phyloP scores from a whole-genome alignment of 768 basidiomycete species.

The Amanita jacksonii region DNA sequence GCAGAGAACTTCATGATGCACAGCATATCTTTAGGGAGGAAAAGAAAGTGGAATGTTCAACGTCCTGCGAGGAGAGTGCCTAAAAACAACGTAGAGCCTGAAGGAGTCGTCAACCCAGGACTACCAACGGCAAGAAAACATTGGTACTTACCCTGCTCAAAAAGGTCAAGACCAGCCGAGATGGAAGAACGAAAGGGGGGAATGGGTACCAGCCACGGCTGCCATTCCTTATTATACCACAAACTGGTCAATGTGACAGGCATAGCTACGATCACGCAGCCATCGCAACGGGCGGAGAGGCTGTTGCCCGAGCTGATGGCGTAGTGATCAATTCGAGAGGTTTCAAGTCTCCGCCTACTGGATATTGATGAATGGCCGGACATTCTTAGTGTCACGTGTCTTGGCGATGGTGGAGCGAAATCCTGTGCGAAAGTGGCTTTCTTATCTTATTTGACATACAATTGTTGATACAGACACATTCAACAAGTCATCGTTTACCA shows the following conservation, averaged over 20 bases:
- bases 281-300: no score
- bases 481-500: no score
- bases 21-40: not conserved
- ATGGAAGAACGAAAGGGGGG: not conserved
- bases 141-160: conserved; percentile 3
- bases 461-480: no score
- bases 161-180: not conserved
- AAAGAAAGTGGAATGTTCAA: not conserved
- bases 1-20: conserved; percentile 1
- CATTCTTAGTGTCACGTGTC: no score
- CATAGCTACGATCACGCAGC: not conserved
- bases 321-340: no score
- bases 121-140: not conserved
- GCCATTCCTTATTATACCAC: not conserved
- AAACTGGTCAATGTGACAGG: not conserved
- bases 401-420: no score
- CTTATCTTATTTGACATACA: no score
- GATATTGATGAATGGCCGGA: no score
- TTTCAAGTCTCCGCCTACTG: no score
- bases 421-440: no score
- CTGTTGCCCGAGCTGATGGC: no score
- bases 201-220: not conserved
- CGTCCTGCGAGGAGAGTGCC: conserved; percentile 2
- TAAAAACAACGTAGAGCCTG: conserved; percentile 1
- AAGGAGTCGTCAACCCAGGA: not conserved